A percentile compares a stretch with the other conserved stretches of the same genome.
These are phyloP conservation scores for Flueggea neowawraea DNA, from an alignment of 441 rosid genomes.

Conservation along the genomic window DNA sequence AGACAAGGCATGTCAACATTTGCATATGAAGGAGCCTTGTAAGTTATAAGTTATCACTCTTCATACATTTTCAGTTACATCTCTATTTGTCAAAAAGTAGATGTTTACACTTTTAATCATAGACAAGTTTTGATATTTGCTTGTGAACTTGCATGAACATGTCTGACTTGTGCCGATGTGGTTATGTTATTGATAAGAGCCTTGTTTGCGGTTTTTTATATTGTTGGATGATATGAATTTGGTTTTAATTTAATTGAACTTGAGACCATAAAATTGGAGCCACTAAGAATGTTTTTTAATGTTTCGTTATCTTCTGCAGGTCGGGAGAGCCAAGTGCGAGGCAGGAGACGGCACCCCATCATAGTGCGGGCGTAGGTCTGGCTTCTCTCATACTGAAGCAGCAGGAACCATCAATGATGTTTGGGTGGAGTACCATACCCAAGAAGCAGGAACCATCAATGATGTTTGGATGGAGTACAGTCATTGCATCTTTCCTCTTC, in stretches of 20 bases:
- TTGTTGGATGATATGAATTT: too few species aligned
- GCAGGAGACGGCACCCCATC: constrained; percentile 31
- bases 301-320: constrained; percentile 21
- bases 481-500: constrained; percentile 67
- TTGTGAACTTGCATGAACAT: too few species aligned
- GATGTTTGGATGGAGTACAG: constrained; percentile 61
- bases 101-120: too few species aligned
- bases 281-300: too few species aligned
- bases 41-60: constrained; percentile 17
- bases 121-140: too few species aligned
- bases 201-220: too few species aligned
- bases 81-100: too few species aligned
- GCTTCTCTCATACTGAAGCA: constrained; percentile 49
- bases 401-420: constrained; percentile 45
- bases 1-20: constrained; percentile 67
- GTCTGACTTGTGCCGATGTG: too few species aligned
- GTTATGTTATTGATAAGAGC: too few species aligned
- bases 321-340: constrained; percentile 31
- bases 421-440: too few species aligned
- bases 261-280: too few species aligned
- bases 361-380: constrained; percentile 34
- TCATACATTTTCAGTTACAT: not conserved
- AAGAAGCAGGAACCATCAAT: constrained; percentile 48
- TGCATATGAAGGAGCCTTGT: constrained; percentile 49
- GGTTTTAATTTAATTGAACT: too few species aligned